Evolutionary conservation across 441 rosid genomes (phyloP).

Genomic region (Francoa sonchifolia): DNA sequence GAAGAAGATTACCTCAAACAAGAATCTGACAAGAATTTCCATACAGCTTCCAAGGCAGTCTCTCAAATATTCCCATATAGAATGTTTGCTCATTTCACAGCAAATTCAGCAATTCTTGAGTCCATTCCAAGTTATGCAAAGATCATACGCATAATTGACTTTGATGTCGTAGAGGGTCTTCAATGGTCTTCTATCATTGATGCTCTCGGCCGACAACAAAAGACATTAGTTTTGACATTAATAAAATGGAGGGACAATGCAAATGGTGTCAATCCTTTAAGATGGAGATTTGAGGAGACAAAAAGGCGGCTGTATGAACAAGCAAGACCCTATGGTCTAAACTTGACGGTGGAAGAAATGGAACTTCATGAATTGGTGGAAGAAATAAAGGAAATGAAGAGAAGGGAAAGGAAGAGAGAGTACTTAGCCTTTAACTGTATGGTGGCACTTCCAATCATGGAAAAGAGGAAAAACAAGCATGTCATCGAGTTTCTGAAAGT

Average conservation of each 20-base stretch:
- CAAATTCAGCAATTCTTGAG: slow-evolving; percentile 26
- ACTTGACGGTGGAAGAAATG: slow-evolving; percentile 19
- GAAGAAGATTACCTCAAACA: slow-evolving; percentile 17
- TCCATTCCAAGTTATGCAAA: slow-evolving; percentile 18
- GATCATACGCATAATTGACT: slow-evolving; percentile 20
- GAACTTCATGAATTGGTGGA: slow-evolving; percentile 15
- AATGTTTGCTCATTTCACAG: slow-evolving; percentile 24
- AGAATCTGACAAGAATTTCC: slow-evolving; percentile 21
- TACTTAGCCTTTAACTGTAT: slow-evolving; percentile 27
- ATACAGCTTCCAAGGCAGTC: slow-evolving; percentile 20
- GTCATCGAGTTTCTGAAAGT: slow-evolving; percentile 20
- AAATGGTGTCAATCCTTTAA: neutral
- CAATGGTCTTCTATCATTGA: slow-evolving; percentile 32
- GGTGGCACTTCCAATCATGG: slow-evolving; percentile 29
- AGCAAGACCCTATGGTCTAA: slow-evolving; percentile 14
- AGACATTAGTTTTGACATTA: slow-evolving; percentile 20
- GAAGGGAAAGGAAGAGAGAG: slow-evolving; percentile 15
- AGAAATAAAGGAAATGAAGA: slow-evolving; percentile 14
- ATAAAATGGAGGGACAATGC: slow-evolving; percentile 13
- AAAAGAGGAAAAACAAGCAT: slow-evolving; percentile 19
- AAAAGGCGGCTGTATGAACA: slow-evolving; percentile 18
- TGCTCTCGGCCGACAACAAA: slow-evolving; percentile 14
- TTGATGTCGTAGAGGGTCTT: slow-evolving; percentile 34
- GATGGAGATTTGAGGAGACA: slow-evolving; percentile 21
- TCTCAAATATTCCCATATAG: slow-evolving; percentile 22